phyloP scores from a whole-genome alignment of 1,284 basidiomycete genomes.

The Ustilago cynodontis region DNA sequence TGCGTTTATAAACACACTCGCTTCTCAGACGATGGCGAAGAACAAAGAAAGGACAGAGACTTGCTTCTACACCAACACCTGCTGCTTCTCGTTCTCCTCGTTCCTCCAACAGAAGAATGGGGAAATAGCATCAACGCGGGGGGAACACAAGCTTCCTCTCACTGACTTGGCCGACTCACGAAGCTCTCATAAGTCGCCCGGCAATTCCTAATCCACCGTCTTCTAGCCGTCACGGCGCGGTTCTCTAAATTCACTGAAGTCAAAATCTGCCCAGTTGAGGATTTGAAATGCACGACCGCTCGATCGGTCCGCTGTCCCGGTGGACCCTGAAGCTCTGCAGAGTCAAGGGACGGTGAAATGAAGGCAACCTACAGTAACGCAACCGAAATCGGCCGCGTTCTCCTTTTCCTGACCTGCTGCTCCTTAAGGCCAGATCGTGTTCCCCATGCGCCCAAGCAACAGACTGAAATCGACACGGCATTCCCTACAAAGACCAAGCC shows the following conservation, averaged over 20 bases:
- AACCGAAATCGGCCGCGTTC: not conserved
- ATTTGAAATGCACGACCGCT: slow-evolving; percentile 7
- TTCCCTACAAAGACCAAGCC: not conserved
- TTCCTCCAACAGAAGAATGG: not conserved
- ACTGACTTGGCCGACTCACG: not conserved
- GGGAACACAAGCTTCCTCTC: not conserved
- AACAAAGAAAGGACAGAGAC: not conserved
- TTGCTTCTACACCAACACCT: not conserved
- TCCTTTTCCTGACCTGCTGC: too few species aligned
- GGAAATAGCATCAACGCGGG: slow-evolving; percentile 6
- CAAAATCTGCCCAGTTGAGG: not conserved
- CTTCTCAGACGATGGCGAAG: not conserved
- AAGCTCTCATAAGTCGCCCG: slow-evolving; percentile 5
- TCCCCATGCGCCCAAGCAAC: not conserved
- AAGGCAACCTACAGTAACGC: slow-evolving; percentile 9
- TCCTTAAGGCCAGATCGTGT: too few species aligned
- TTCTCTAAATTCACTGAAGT: not conserved
- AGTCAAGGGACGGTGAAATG: not conserved
- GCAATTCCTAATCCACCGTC: slow-evolving; percentile 13
- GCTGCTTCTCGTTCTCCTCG: not conserved
- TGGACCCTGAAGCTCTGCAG: slow-evolving; percentile 14
- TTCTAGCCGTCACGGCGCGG: not conserved
- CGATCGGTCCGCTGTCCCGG: slow-evolving; percentile 16
- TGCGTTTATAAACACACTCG: not conserved
- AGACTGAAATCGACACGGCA: not conserved